Evolutionary conservation across 306 rosid genomes (phyloP).

Genomic region (Castanea mollissima): DNA sequence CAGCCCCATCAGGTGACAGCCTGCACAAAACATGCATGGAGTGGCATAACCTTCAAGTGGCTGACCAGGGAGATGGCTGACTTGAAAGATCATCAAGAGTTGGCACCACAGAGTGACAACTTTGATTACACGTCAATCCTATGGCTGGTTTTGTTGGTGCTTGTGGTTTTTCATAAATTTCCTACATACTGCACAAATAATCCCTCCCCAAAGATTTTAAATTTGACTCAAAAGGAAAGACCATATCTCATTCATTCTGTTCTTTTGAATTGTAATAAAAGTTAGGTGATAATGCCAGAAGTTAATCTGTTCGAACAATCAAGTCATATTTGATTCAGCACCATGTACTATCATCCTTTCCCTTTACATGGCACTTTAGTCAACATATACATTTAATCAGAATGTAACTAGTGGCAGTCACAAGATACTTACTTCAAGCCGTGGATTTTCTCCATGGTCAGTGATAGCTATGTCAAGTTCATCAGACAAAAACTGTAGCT

Average conservation of each 20-base stretch:
- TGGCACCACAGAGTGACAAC: constrained; percentile 14
- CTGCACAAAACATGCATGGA: constrained; percentile 35
- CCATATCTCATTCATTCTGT: neutral
- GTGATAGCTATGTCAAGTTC: constrained; percentile 41
- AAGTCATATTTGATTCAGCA: neutral
- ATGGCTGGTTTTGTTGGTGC: constrained; percentile 16
- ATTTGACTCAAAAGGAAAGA: neutral
- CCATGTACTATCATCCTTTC: neutral
- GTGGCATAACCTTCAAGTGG: constrained; percentile 10
- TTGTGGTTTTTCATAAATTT: constrained; percentile 31
- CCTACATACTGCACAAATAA: constrained; percentile 7
- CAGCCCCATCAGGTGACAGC: constrained; percentile 47
- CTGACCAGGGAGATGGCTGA: constrained; percentile 30
- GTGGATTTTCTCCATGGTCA: constrained; percentile 35
- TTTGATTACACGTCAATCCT: constrained; percentile 17
- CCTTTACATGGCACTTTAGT: neutral
- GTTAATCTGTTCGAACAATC: neutral
- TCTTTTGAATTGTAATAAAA: neutral
- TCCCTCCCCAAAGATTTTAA: neutral
- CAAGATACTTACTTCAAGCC: constrained; percentile 36
- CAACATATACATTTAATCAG: neutral
- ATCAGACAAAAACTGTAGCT: constrained; percentile 35
- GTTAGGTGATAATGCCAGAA: neutral
- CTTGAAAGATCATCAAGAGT: constrained; percentile 18
- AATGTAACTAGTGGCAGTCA: neutral